Percentiles rank a stretch among this genome's conserved stretches.
Evolutionary conservation across 2,329 filamentous ascomycete species (phyloP).

Genomic region (Cadophora sp.): DNA sequence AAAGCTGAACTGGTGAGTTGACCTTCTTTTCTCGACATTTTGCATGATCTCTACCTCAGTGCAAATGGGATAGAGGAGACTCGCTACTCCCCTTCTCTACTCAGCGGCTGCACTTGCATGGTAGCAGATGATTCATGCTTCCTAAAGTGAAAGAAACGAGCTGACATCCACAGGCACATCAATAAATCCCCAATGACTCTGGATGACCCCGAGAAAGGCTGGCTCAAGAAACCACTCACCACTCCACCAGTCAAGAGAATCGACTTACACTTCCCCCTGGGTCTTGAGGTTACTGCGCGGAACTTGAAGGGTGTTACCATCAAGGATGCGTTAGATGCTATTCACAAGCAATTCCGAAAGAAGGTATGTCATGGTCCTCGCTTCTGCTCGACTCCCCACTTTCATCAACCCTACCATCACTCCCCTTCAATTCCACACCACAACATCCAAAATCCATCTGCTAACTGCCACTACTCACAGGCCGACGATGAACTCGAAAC

Average conservation of each 20-base stretch:
- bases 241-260: constrained; percentile 90
- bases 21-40: not conserved
- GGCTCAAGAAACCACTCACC: constrained; percentile 79
- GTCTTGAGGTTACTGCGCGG: constrained; percentile 85
- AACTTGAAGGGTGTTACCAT: constrained; percentile 96
- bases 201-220: constrained; percentile 76
- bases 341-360: constrained; percentile 97
- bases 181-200: constrained; percentile 82
- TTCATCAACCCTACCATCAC: not conserved
- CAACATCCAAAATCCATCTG: constrained; percentile 5
- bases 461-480: constrained; percentile 54
- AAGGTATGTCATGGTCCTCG: constrained; percentile 64
- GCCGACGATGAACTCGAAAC: constrained; percentile 89
- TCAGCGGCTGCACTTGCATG: not conserved
- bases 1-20: constrained; percentile 77
- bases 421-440: not conserved
- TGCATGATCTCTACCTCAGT: not conserved
- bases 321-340: constrained; percentile 94
- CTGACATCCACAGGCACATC: constrained; percentile 74
- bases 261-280: constrained; percentile 88
- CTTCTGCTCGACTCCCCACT: not conserved
- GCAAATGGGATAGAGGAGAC: not conserved
- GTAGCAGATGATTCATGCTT: not conserved
- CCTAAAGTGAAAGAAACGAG: not conserved
- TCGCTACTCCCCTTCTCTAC: not conserved